phyloP scores from a whole-genome alignment of 2,329 filamentous ascomycete genomes.

The Talaromyces sp. region DNA sequence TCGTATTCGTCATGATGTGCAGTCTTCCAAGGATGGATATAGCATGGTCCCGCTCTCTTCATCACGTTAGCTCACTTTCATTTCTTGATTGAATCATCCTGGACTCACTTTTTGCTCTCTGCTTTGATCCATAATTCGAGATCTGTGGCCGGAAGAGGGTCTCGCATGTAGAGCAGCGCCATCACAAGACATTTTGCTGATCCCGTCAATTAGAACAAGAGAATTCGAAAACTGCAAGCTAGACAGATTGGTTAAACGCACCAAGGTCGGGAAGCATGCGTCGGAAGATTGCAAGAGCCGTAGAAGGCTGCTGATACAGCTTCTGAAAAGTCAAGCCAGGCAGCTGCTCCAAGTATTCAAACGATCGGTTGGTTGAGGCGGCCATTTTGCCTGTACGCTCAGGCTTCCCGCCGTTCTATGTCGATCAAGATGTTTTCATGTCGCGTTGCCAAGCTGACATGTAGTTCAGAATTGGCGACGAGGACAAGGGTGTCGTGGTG shows the following conservation, averaged over 20 bases:
- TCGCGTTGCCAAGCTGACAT: slow-evolving; percentile 17
- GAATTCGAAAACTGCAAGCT: not conserved
- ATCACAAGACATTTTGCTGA: slow-evolving; percentile 92
- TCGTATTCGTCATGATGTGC: slow-evolving; percentile 74
- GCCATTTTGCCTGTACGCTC: slow-evolving; percentile 45
- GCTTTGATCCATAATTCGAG: slow-evolving; percentile 84
- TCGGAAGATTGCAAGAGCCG: slow-evolving; percentile 89
- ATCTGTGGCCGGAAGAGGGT: slow-evolving; percentile 72
- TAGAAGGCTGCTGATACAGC: slow-evolving; percentile 94
- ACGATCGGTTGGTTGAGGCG: slow-evolving; percentile 58
- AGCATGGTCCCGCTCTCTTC: slow-evolving; percentile 76
- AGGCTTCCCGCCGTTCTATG: slow-evolving; percentile 22
- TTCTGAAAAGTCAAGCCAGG: slow-evolving; percentile 85
- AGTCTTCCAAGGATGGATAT: slow-evolving; percentile 76
- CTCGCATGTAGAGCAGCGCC: slow-evolving; percentile 86
- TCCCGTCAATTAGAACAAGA: not conserved
- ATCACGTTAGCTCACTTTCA: slow-evolving; percentile 3
- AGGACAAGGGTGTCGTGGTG: not conserved
- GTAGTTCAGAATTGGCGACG: not conserved
- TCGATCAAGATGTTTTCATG: slow-evolving; percentile 29
- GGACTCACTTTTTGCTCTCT: slow-evolving; percentile 53
- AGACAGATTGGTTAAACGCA: slow-evolving; percentile 40
- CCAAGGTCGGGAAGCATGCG: slow-evolving; percentile 93
- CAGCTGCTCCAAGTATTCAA: slow-evolving; percentile 90
- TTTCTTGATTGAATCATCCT: not conserved